phyloP scores from a whole-genome alignment of 1,139 yeast genomes.

The Eremothecium cymbalariae region DNA sequence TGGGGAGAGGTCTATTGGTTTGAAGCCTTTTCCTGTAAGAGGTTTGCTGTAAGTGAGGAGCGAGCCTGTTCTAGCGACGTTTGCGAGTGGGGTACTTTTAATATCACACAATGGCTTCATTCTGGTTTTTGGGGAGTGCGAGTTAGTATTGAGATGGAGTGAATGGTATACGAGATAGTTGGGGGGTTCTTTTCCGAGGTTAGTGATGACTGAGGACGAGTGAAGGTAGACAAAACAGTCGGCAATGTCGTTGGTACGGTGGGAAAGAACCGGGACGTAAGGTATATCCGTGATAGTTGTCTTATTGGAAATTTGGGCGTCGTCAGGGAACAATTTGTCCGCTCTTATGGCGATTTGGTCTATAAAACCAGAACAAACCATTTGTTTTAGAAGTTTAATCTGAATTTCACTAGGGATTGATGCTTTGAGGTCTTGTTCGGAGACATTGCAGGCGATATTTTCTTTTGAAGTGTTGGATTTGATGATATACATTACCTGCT shows the following conservation, averaged over 20 bases:
- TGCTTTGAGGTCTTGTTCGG: constrained; percentile 47
- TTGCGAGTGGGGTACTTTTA: constrained; percentile 64
- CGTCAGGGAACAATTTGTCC: constrained; percentile 56
- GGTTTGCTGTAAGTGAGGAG: constrained; percentile 83
- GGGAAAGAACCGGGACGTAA: constrained; percentile 60
- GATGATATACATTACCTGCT: constrained; percentile 70
- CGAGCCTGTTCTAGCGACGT: constrained; percentile 65
- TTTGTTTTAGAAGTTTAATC: constrained; percentile 74
- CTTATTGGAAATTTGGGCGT: constrained; percentile 49
- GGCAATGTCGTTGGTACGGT: constrained; percentile 35
- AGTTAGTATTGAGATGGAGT: constrained; percentile 39
- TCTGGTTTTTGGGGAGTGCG: constrained; percentile 44
- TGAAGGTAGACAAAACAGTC: constrained; percentile 66
- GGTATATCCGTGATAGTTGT: constrained; percentile 60
- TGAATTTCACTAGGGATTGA: constrained; percentile 65
- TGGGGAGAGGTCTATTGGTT: constrained; percentile 58
- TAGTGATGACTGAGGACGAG: constrained; percentile 57
- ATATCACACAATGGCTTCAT: constrained; percentile 74
- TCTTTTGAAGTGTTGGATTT: constrained; percentile 54
- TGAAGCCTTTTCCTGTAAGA: constrained; percentile 72
- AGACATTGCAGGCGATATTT: constrained; percentile 44
- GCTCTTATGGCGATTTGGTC: constrained; percentile 87
- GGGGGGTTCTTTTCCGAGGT: constrained; percentile 53
- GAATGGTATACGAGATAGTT: constrained; percentile 65
- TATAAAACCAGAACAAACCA: constrained; percentile 84